A percentile compares a stretch with the other conserved stretches of the same genome.
phyloP scores from a whole-genome alignment of 805 yeast species.

The Kuraishia piskuri region DNA sequence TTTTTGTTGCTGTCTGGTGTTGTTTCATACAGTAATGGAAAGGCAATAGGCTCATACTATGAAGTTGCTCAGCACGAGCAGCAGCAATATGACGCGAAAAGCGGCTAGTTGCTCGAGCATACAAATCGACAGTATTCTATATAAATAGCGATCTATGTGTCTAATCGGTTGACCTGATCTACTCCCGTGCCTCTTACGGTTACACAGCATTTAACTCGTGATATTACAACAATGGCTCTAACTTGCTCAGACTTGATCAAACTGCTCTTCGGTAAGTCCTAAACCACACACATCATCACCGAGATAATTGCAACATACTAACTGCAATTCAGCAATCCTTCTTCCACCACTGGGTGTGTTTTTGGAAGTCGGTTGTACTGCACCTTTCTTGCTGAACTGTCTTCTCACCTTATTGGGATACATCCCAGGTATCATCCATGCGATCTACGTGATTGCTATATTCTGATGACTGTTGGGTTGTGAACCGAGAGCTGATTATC shows the following conservation, averaged over 20 bases:
- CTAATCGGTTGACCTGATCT: too few relatives aligned
- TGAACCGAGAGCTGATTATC: too few relatives aligned
- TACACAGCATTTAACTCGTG: neutral
- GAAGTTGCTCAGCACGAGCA: neutral
- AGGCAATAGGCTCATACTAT: neutral
- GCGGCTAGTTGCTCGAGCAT: neutral
- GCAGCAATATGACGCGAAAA: neutral
- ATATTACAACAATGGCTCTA: conserved; percentile 27
- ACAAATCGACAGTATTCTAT: too few relatives aligned
- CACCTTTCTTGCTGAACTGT: conserved; percentile 40
- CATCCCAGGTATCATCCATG: conserved; percentile 67
- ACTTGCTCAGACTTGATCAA: conserved; percentile 41
- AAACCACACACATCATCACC: too few relatives aligned
- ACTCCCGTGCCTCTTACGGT: too few relatives aligned
- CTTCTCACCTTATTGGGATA: conserved; percentile 65
- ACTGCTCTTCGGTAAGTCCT: conserved; percentile 23
- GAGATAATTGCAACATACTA: neutral
- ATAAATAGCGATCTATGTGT: neutral
- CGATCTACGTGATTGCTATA: conserved; percentile 40
- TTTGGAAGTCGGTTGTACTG: conserved; percentile 38
- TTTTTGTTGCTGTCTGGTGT: neutral
- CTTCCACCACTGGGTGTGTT: conserved; percentile 54
- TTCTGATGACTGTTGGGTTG: neutral
- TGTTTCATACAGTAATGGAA: neutral
- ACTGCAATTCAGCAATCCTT: conserved; percentile 27